Conservation (phyloP, 225 moss, liverwort and hornwort species). For the Bryoerythrophyllum caledonicum region DNA sequence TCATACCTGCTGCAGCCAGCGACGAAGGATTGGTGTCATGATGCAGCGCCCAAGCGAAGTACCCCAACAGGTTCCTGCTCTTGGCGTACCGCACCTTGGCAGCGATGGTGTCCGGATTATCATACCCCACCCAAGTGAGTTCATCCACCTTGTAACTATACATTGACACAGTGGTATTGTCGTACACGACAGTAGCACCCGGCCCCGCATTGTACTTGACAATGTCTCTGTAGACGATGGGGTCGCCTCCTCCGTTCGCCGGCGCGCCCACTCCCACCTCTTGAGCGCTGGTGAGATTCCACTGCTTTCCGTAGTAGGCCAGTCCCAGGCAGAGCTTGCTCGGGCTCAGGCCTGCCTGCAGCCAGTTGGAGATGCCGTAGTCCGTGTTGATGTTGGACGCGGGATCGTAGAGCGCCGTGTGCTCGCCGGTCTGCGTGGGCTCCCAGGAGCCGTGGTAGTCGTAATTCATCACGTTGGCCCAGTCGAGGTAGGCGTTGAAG, state of each 20-base stretch:
- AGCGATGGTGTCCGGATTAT: conserved; percentile 46
- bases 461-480: conserved; percentile 57
- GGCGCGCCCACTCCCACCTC: conserved; percentile 56
- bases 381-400: conserved; percentile 42
- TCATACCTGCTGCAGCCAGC: conserved; percentile 52
- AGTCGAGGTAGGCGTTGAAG: conserved; percentile 68
- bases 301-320: conserved; percentile 71
- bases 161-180: conserved; percentile 41
- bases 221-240: conserved; percentile 35
- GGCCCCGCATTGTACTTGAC: conserved; percentile 42
- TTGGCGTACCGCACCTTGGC: conserved; percentile 50
- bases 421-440: conserved; percentile 55
- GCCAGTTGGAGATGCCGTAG: conserved; percentile 77
- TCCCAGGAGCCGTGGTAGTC: conserved; percentile 75
- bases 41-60: conserved; percentile 59
- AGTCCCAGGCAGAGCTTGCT: conserved; percentile 68
- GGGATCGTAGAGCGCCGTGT: conserved; percentile 71
- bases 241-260: conserved; percentile 51
- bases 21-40: conserved; percentile 44
- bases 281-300: conserved; percentile 57
- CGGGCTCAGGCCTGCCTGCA: conserved; percentile 53
- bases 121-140: conserved; percentile 62
- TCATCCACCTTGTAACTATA: conserved; percentile 41
- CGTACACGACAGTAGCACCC: conserved; percentile 44
- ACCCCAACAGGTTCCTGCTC: conserved; percentile 38